Evolutionary conservation across 2,329 filamentous ascomycete genomes (phyloP).

Genomic region (Pyricularia sp.): DNA sequence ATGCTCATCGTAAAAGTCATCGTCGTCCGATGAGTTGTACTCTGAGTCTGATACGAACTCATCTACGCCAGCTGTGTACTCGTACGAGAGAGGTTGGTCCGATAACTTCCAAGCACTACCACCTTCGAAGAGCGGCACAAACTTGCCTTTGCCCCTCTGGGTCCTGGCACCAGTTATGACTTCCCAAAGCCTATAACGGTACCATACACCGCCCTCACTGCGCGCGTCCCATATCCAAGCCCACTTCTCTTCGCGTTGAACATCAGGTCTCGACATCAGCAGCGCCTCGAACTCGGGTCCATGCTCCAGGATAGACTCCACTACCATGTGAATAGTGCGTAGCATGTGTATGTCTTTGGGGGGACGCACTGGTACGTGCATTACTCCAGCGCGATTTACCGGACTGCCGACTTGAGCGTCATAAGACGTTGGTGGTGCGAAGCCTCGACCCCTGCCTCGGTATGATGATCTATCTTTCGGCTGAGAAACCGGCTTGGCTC

Average conservation of each 20-base stretch:
- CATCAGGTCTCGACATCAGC: slow-evolving; percentile 73
- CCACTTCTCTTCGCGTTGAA: slow-evolving; percentile 81
- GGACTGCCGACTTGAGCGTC: slow-evolving; percentile 24
- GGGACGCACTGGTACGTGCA: slow-evolving; percentile 59
- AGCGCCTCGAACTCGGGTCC: slow-evolving; percentile 84
- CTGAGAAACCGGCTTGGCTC: slow-evolving; percentile 53
- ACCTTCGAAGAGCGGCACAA: slow-evolving; percentile 59
- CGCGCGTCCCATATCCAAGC: slow-evolving; percentile 86
- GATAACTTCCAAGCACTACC: slow-evolving; percentile 68
- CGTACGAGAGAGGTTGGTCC: slow-evolving; percentile 60
- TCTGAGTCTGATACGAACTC: slow-evolving; percentile 75
- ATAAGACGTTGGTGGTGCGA: slow-evolving; percentile 68
- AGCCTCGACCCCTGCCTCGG: slow-evolving; percentile 41
- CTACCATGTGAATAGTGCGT: slow-evolving; percentile 73
- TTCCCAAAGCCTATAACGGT: slow-evolving; percentile 85
- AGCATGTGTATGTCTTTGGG: slow-evolving; percentile 69
- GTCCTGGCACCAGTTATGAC: slow-evolving; percentile 54
- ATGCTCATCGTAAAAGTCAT: slow-evolving; percentile 49
- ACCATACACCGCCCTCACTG: slow-evolving; percentile 72
- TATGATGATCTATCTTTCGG: neutral
- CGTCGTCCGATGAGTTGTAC: slow-evolving; percentile 78
- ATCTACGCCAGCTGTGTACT: slow-evolving; percentile 63
- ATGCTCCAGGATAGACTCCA: slow-evolving; percentile 66
- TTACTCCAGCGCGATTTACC: slow-evolving; percentile 31
- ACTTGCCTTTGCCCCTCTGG: slow-evolving; percentile 33